Evolutionary conservation across 129 eudicot species (phyloP).

Genomic region (Artemisia tridentata): DNA sequence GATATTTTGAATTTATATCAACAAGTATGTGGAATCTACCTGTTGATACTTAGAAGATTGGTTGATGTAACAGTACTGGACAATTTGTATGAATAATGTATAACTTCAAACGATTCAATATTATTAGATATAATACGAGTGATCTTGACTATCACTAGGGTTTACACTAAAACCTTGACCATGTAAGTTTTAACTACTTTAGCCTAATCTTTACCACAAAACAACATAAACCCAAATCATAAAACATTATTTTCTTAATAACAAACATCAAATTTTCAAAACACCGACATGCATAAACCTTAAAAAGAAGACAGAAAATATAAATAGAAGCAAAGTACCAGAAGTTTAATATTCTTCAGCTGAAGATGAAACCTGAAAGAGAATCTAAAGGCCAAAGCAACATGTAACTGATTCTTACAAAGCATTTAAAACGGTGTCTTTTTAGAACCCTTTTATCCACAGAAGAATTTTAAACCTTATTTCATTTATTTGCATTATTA

Average conservation of each 20-base stretch:
- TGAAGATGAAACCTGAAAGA: constrained; percentile 10
- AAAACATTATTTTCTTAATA: neutral
- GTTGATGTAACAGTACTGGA: too few relatives aligned
- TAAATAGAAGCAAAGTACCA: constrained; percentile 27
- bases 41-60: too few relatives aligned
- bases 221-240: constrained; percentile 15
- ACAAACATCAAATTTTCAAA: constrained; percentile 7
- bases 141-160: too few relatives aligned
- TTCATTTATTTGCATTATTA: constrained; percentile 31
- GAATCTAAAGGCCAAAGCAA: constrained; percentile 31
- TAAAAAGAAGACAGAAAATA: constrained; percentile 19
- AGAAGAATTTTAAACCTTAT: neutral
- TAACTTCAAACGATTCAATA: too few relatives aligned
- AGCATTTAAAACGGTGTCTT: constrained; percentile 26
- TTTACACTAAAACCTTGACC: neutral
- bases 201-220: constrained; percentile 19
- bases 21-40: too few relatives aligned
- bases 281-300: constrained; percentile 16
- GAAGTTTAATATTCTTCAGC: constrained; percentile 6
- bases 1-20: too few relatives aligned
- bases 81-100: too few relatives aligned
- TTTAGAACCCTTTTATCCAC: constrained; percentile 4
- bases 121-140: too few relatives aligned
- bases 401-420: constrained; percentile 13
- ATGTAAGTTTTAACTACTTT: neutral